Evolutionary conservation across 371 early-diverging fungal genomes (phyloP), one percentile per base, ranked within the genome.

Genomic region (Actinomucor elegans): DNA sequence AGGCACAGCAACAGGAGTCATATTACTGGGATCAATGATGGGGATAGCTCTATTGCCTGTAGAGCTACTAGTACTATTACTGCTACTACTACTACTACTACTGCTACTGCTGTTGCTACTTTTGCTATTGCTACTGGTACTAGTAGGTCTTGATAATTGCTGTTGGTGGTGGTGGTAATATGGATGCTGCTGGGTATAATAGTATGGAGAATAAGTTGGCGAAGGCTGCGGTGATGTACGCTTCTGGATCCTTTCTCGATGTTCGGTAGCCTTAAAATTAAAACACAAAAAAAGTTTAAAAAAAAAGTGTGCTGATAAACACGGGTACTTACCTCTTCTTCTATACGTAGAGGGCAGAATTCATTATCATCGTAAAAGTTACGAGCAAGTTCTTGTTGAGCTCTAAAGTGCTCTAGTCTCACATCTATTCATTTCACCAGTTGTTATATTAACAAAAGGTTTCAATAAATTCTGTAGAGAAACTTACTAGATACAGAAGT

Each of bases 361-460:
- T 74, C 74, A 43, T 54, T 21, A 38, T 74, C 74, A 47, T 74
- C 74, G 24, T 74, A 74, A 38, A 74, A 74, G 15, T 74, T 74
- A 28, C 69, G 61, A 31, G 74, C 74, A 1, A 74, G 57, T 46
- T 74, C 74, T 31, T 71, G 54, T 46, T 74, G 61, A 9, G 74
- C 66, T 43, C 54, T 59, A 52, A 71, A 71, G 12, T 60, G 61
- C 29, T 68, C 74, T 21, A 74, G 66, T 26, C 64, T 59, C 33
- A 37, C 21, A 48, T 45, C 58, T 57, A 33, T 7, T n/a, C n/a
- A n/a, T n/a, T n/a, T n/a, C n/a, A n/a, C n/a, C n/a, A n/a, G n/a
- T n/a, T n/a, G n/a, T n/a, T n/a, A n/a, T n/a, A n/a, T n/a, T n/a
- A n/a, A n/a, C n/a, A n/a, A n/a, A n/a, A n/a, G n/a, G n/a, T n/a